Evolutionary conservation across 306 rosid species (phyloP).

Genomic region (Prosopis cineraria): DNA sequence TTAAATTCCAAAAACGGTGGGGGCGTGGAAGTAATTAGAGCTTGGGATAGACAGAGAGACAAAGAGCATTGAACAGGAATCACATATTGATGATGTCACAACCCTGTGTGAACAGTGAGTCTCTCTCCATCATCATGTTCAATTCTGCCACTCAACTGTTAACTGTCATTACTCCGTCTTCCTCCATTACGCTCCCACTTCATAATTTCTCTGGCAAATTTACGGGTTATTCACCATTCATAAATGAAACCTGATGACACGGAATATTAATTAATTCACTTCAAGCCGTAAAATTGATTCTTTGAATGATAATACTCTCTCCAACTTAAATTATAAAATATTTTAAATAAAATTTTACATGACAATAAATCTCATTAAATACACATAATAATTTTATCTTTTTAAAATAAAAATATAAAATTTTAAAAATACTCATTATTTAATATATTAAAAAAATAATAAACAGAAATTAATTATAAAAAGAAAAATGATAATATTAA

Average conservation of each 20-base stretch:
- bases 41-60: background rate
- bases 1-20: too few species aligned
- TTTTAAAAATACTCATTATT: too few species aligned
- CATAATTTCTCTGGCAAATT: background rate
- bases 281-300: background rate
- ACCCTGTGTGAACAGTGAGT: conserved; percentile 5
- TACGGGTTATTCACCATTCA: background rate
- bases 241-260: background rate
- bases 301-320: background rate
- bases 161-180: background rate
- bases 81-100: background rate
- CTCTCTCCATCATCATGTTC: conserved; percentile 8
- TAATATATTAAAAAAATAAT: too few species aligned
- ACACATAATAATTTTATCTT: too few species aligned
- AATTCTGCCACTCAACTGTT: background rate
- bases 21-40: background rate
- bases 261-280: background rate
- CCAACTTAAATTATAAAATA: too few species aligned
- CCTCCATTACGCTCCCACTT: background rate
- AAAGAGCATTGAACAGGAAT: background rate
- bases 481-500: too few species aligned
- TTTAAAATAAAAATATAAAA: too few species aligned
- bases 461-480: too few species aligned
- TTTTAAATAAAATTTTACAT: too few species aligned
- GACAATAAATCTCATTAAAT: too few species aligned